These are phyloP conservation scores for Sporothrix pseudoabietina DNA, from an alignment of 2,329 filamentous ascomycete genomes.

Conservation along the genomic window DNA sequence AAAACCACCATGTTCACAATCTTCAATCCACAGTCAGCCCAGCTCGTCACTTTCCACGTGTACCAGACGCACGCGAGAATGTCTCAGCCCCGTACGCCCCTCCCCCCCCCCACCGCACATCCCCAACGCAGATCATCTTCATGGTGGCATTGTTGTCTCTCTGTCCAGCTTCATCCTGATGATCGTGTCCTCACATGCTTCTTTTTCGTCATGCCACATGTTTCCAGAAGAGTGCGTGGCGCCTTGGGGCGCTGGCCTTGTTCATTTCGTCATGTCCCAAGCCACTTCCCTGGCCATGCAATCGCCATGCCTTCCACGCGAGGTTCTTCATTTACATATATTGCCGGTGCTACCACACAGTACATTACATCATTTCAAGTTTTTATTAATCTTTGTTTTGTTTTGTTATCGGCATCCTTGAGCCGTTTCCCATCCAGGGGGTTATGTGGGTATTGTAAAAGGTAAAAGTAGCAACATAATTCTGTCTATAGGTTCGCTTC, in stretches of 20 bases:
- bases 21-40: not conserved
- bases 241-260: not conserved
- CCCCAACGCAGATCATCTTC: slow-evolving; percentile 4
- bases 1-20: not conserved
- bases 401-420: not conserved
- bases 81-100: not conserved
- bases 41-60: not conserved
- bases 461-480: too few relatives aligned
- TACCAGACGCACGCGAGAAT: slow-evolving; percentile 22
- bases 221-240: slow-evolving; percentile 4
- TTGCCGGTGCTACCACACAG: not conserved
- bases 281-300: not conserved
- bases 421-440: slow-evolving; percentile 22
- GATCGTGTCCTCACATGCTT: not conserved
- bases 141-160: not conserved
- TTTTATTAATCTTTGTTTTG: not conserved
- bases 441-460: not conserved
- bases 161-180: not conserved
- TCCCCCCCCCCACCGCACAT: not conserved
- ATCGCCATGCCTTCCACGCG: slow-evolving; percentile 5
- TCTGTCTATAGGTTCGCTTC: not conserved
- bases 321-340: not conserved
- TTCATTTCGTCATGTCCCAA: not conserved
- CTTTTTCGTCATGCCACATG: not conserved
- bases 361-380: too few relatives aligned